Percentiles rank a stretch among this genome's conserved stretches.
Evolutionary conservation across 2,329 filamentous ascomycete species (phyloP).

Genomic region (Aspergillus sp.): DNA sequence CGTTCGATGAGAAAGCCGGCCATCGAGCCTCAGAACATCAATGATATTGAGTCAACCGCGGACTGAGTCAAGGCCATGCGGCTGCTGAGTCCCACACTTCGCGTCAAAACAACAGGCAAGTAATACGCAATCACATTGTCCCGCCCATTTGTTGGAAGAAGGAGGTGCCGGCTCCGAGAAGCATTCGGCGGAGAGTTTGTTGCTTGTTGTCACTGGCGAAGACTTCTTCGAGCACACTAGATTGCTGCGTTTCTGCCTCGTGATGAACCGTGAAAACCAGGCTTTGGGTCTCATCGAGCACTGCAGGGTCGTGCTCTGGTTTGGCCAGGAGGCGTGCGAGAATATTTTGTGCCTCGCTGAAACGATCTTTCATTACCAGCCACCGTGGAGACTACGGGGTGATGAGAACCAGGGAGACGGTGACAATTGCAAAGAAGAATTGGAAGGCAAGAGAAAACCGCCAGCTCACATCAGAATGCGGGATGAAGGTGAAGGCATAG

Average conservation of each 20-base stretch:
- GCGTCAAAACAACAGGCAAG: conserved; percentile 11
- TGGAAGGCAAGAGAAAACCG: conserved; percentile 20
- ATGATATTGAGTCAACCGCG: conserved; percentile 8
- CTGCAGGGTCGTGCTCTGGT: too few relatives aligned
- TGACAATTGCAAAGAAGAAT: conserved; percentile 6
- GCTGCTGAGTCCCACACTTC: conserved; percentile 8
- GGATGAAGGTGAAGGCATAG: conserved; percentile 34
- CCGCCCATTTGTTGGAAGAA: conserved; percentile 21
- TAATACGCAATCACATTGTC: conserved; percentile 17
- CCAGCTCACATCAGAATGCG: conserved; percentile 18
- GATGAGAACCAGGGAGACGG: conserved; percentile 14
- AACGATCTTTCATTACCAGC: conserved; percentile 5
- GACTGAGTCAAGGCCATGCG: conserved; percentile 12
- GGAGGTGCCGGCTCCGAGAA: conserved; percentile 35
- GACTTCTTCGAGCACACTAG: too few relatives aligned
- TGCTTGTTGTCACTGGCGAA: too few relatives aligned
- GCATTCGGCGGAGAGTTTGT: too few relatives aligned
- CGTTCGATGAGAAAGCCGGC: conserved; percentile 42
- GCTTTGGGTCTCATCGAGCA: too few relatives aligned
- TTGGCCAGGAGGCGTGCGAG: too few relatives aligned
- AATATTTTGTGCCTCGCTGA: conserved; percentile 18
- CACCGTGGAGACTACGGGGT: conserved; percentile 26
- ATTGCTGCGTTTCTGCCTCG: too few relatives aligned
- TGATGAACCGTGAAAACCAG: too few relatives aligned
- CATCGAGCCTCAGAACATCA: conserved; percentile 15